Percentiles rank a stretch among this genome's conserved stretches.
Evolutionary conservation across 1,284 basidiomycete genomes (phyloP).

Genomic region (Cutaneotrichosporon sp.): DNA sequence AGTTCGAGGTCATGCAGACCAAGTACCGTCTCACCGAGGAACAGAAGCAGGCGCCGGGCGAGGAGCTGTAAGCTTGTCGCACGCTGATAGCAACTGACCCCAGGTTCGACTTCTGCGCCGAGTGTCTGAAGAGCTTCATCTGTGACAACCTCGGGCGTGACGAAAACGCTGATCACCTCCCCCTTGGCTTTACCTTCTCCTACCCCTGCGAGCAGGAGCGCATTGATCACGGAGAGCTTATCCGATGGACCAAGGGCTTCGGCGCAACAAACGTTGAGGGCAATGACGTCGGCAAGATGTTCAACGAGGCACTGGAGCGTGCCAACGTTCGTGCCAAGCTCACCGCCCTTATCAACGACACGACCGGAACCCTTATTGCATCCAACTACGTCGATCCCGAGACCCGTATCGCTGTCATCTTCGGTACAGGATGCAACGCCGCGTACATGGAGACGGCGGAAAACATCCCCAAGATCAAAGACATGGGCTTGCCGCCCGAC

Average conservation of each 20-base stretch:
- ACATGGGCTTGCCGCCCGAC: constrained; percentile 63
- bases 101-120: constrained; percentile 91
- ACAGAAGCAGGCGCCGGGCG: constrained; percentile 96
- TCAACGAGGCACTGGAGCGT: constrained; percentile 72
- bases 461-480: constrained; percentile 67
- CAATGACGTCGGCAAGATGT: constrained; percentile 87
- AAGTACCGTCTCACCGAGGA: constrained; percentile 97
- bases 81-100: neutral
- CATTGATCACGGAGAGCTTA: constrained; percentile 87
- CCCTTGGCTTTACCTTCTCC: constrained; percentile 95
- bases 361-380: constrained; percentile 93
- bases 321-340: constrained; percentile 62
- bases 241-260: constrained; percentile 99
- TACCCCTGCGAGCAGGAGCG: constrained; percentile 88
- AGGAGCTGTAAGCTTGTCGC: constrained; percentile 56
- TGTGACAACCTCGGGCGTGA: constrained; percentile 59
- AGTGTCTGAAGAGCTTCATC: constrained; percentile 86
- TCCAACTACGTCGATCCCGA: constrained; percentile 89
- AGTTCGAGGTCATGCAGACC: constrained; percentile 96
- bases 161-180: constrained; percentile 65
- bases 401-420: constrained; percentile 92
- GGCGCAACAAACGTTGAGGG: constrained; percentile 90
- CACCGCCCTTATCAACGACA: constrained; percentile 91
- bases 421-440: constrained; percentile 97
- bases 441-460: constrained; percentile 91